A percentile compares a stretch with the other conserved stretches of the same genome.
Evolutionary conservation across 352 stramenopile genomes (phyloP).

Genomic region (Phytophthora citrophthora): DNA sequence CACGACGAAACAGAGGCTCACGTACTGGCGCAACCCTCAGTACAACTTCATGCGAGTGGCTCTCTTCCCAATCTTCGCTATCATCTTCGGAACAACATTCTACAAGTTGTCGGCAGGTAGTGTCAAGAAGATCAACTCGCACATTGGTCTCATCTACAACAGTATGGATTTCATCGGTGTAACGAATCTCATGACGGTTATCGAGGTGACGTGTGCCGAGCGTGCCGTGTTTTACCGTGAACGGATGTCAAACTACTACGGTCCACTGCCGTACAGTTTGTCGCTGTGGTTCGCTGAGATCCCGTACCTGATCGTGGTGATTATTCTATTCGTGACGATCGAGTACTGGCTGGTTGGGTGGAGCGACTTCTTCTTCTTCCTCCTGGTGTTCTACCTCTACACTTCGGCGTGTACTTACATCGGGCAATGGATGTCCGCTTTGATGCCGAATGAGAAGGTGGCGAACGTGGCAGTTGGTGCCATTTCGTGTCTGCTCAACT

Average conservation of each 20-base stretch:
- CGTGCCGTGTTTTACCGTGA: conserved; percentile 71
- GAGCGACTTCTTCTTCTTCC: conserved; percentile 45
- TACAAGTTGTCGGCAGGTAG: conserved; percentile 44
- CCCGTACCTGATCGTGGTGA: conserved; percentile 58
- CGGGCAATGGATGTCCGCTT: conserved; percentile 71
- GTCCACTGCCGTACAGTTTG: conserved; percentile 61
- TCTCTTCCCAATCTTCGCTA: background rate
- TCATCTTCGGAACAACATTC: conserved; percentile 34
- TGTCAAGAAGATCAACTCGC: conserved; percentile 54
- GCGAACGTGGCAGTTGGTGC: conserved; percentile 72
- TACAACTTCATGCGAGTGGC: background rate
- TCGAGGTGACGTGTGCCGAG: conserved; percentile 64
- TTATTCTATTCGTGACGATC: conserved; percentile 51
- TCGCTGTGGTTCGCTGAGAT: conserved; percentile 68
- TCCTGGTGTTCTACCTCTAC: conserved; percentile 57
- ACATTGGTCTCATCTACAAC: conserved; percentile 73
- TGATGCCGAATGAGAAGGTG: conserved; percentile 77
- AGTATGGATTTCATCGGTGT: conserved; percentile 73
- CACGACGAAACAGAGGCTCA: conserved; percentile 47
- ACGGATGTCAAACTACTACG: conserved; percentile 77
- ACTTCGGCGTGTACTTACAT: conserved; percentile 66
- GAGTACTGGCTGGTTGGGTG: conserved; percentile 72
- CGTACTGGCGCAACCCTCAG: conserved; percentile 46
- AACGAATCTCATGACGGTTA: conserved; percentile 65
- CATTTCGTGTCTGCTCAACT: conserved; percentile 64